Conservation (phyloP, 1,284 basidiomycete genomes). For the Ceratobasidium sp. region DNA sequence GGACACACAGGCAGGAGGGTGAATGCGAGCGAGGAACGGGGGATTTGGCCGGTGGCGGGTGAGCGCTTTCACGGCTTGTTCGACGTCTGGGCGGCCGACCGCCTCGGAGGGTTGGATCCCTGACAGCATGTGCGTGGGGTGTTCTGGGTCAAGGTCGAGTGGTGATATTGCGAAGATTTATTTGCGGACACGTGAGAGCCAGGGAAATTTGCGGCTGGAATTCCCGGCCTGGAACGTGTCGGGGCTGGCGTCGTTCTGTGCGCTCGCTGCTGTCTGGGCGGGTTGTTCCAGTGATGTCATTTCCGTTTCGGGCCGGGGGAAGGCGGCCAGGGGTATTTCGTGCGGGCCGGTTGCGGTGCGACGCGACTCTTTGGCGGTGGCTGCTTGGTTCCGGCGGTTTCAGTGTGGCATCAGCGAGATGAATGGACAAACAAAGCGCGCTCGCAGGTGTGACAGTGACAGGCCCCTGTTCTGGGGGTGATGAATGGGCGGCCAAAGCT, state of each 20-base stretch:
- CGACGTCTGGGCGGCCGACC: background rate
- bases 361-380: background rate
- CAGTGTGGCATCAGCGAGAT: slow-evolving; percentile 10
- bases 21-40: background rate
- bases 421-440: background rate
- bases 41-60: slow-evolving; percentile 1
- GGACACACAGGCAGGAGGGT: background rate
- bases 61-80: background rate
- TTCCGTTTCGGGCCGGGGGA: background rate
- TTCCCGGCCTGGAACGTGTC: background rate
- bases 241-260: background rate
- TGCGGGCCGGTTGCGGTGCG: background rate
- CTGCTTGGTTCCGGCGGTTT: slow-evolving; percentile 14
- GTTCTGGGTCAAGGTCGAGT: slow-evolving; percentile 27
- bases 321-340: background rate
- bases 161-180: slow-evolving; percentile 19
- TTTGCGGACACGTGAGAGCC: slow-evolving; percentile 14
- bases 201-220: background rate
- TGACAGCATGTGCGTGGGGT: slow-evolving; percentile 14
- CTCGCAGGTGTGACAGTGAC: slow-evolving; percentile 7
- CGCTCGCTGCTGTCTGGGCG: background rate
- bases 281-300: slow-evolving; percentile 9
- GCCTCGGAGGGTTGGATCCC: slow-evolving; percentile 16
- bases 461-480: slow-evolving; percentile 4
- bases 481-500: slow-evolving; percentile 1